Conservation (phyloP, 202 grass and related monocot species). For the Schoenoplectus triqueter region DNA sequence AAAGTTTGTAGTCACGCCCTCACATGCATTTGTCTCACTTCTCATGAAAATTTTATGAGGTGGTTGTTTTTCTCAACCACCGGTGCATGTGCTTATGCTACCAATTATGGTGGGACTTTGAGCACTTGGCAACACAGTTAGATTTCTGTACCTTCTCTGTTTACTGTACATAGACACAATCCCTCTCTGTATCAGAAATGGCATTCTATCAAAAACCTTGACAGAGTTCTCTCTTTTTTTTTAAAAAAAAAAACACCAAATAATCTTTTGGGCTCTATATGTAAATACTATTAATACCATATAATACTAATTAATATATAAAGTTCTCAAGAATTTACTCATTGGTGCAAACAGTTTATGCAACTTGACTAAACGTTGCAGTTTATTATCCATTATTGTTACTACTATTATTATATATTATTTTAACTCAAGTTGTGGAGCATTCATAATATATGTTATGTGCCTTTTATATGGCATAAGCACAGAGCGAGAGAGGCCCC, state of each 20-base stretch:
- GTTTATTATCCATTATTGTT: too few relatives aligned
- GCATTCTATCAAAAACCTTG: neutral
- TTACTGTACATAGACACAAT: neutral
- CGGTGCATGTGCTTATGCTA: conserved; percentile 15
- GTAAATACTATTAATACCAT: neutral
- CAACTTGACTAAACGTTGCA: too few relatives aligned
- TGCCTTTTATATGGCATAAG: neutral
- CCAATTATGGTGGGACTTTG: conserved; percentile 7
- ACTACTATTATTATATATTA: too few relatives aligned
- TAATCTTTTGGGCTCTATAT: neutral
- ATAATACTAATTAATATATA: neutral
- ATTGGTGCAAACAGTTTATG: too few relatives aligned
- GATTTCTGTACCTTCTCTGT: neutral
- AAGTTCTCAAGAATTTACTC: too few relatives aligned
- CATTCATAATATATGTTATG: neutral
- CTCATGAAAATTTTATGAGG: neutral
- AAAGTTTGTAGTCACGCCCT: neutral
- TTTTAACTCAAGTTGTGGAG: too few relatives aligned
- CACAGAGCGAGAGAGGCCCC: neutral
- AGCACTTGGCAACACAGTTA: neutral
- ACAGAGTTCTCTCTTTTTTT: neutral
- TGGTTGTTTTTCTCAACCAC: neutral
- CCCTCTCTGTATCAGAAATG: neutral
- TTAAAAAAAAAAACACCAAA: neutral
- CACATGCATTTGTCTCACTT: conserved; percentile 30